Base-by-base conservation (phyloP, 148 eudicot species). In the Pouteria glomerata region DNA sequence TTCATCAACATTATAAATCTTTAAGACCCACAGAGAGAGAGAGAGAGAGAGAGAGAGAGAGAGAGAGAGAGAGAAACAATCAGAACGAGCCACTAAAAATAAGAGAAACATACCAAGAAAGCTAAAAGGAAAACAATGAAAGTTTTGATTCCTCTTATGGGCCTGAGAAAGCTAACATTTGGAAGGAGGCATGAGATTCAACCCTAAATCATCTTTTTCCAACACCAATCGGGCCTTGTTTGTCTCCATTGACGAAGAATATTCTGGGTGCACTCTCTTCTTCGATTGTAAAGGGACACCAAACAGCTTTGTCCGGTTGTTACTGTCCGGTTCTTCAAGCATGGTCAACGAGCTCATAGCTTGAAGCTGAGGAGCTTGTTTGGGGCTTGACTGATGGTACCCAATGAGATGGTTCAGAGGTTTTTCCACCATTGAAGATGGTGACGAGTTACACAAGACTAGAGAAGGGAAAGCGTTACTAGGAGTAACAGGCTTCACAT, bases 141-240 rank as follows among this genome's bases (percentile, higher is more conserved):
- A 24, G 33, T 27, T 66, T 23, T 16, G 61, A 29, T 42, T 16
- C n/a, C 6, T 16, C 8, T 30, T 16, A 33, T 50, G 34, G n/a
- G 51, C 1, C 0, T 15, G 26, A 63, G 50, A 14, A 19, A 48
- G 41, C 69, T 85, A 80, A 80, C 75, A 89, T 45, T 76, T 76
- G 56, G 90, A 88, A 79, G 93, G 89, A 76, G 92, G 92, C 97
- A 89, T 90, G 69, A 93, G 94, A 88, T 90, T 86, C 58, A 93
- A 76, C 78, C 98, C 92, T 78, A 92, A 78, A 84, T 85, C 98
- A 80, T 90, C 87, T 60, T 85, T 90, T 4, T 82, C 96, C n/a
- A 88, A 69, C 8, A 84, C 89, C 71, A 90, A 82, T 41, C 95
- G 79, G 31, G 86, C 66, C 74, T 87, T 88, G 78, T 77, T 81